Base-by-base conservation (phyloP, 148 eudicot genomes). In the Hydrangea macrophylla region DNA sequence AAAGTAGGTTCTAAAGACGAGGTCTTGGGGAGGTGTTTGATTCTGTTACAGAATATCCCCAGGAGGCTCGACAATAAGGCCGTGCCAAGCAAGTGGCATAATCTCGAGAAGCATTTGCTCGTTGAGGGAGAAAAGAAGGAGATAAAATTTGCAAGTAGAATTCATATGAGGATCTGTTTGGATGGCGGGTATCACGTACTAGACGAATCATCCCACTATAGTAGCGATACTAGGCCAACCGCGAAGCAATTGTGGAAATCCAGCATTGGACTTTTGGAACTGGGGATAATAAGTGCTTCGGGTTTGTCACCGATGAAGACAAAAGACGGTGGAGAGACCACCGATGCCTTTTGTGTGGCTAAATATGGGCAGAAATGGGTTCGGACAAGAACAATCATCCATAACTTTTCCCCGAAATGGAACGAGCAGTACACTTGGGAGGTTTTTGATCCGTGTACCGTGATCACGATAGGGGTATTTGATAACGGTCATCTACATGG, bases 281-380 rank as follows among this genome's bases (percentile, higher is more conserved):
- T 68, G 32, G 71, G 71, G 36, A 68, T 68, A 35, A 25, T 68
- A 54, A 68, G 71, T 23, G 62, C 71, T 55, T 36, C 37, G 25
- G 71, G 71, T 2, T 27, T 68, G 22, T 24, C 58, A 7, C n/a
- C 51, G 5, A 68, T 68, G 71, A 57, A 68, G 36, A 64, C 22
- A n/a, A 64, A 45, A 24, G 62, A 68, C 35, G 59, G 44, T 20
- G 54, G 71, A 0, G 71, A 33, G 3, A 36, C 62, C 1, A 57
- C 62, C 5, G 62, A 57, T n/a, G 62, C 71, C 1, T 56, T 55
- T 40, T 68, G 71, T 26, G 71, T 68, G 18, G 71, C 71, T 23
- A 68, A 68, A 53, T 68, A 68, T 5, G 71, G 71, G 4, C 71
- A 57, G 25, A 68, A 68, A 57, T 68, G 71, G 71, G 28, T 68